These are phyloP conservation scores for Chenopodium quinoa DNA, from an alignment of 148 eudicot genomes.

Conservation along the genomic window DNA sequence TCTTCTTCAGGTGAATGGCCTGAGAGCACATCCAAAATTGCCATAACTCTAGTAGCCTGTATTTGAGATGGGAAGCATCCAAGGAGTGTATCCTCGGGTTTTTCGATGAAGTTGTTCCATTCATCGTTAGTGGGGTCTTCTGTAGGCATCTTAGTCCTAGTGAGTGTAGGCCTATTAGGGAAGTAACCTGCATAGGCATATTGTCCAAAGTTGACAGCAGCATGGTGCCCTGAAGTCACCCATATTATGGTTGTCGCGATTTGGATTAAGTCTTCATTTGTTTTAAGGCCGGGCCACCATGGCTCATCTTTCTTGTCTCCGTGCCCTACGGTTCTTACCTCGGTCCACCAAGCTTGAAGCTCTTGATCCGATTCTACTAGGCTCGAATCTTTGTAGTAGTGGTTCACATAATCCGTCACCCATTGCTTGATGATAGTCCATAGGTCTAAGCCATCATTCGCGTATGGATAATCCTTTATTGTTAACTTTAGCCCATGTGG, in stretches of 20 bases:
- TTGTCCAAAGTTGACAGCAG: conserved; percentile 80
- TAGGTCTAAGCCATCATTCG: conserved; percentile 62
- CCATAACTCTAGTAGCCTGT: conserved; percentile 59
- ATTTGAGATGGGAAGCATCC: conserved; percentile 53
- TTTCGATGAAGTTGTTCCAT: conserved; percentile 33
- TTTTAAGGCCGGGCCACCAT: conserved; percentile 72
- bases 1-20: conserved; percentile 65
- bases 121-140: conserved; percentile 46
- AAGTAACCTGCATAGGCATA: conserved; percentile 61
- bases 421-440: conserved; percentile 68
- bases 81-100: conserved; percentile 43
- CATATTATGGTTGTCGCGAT: conserved; percentile 67
- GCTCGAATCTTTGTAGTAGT: conserved; percentile 48
- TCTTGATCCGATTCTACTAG: conserved; percentile 47
- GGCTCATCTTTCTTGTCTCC: conserved; percentile 67
- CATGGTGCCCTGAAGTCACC: conserved; percentile 77
- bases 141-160: conserved; percentile 56
- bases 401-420: conserved; percentile 60
- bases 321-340: conserved; percentile 55
- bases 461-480: conserved; percentile 74
- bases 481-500: conserved; percentile 68
- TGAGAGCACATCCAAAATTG: conserved; percentile 58
- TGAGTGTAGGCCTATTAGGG: conserved; percentile 64
- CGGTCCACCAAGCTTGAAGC: conserved; percentile 80
- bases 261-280: conserved; percentile 43